phyloP scores from a whole-genome alignment of 2,329 filamentous ascomycete species.

The Colletotrichum sp. region DNA sequence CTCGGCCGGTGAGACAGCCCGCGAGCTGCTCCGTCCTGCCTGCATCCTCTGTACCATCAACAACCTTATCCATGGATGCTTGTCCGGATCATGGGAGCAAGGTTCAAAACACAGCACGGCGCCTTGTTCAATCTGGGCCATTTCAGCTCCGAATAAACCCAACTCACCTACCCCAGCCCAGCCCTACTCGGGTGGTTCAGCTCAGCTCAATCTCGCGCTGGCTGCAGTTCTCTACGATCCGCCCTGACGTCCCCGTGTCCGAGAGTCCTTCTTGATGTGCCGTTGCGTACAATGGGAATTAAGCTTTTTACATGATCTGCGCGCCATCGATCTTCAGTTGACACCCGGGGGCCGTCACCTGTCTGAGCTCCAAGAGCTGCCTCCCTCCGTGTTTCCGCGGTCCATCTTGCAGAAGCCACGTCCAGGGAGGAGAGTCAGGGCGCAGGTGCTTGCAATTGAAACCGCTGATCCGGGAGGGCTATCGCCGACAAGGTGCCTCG shows the following conservation, averaged over 20 bases:
- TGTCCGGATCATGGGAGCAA: background rate
- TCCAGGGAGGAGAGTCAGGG: background rate
- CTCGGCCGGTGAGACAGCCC: background rate
- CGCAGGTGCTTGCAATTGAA: background rate
- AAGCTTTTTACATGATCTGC: slow-evolving; percentile 8
- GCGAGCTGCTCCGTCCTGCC: background rate
- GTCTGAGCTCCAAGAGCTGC: background rate
- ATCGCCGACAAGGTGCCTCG: background rate
- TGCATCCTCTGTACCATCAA: background rate
- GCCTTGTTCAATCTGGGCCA: background rate
- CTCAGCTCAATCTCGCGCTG: background rate
- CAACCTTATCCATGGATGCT: background rate
- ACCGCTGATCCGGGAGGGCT: background rate
- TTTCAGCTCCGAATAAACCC: background rate
- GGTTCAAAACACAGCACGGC: background rate
- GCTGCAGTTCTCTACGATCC: background rate
- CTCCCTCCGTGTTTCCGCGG: background rate
- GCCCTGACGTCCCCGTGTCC: background rate
- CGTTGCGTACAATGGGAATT: background rate
- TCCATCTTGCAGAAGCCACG: background rate
- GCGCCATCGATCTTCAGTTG: slow-evolving; percentile 4
- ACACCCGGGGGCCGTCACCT: background rate
- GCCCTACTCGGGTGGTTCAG: background rate
- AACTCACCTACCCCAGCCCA: background rate
- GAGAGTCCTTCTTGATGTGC: background rate